Evolutionary conservation across 805 yeast species (phyloP).

Genomic region (Ogataea haglerorum): DNA sequence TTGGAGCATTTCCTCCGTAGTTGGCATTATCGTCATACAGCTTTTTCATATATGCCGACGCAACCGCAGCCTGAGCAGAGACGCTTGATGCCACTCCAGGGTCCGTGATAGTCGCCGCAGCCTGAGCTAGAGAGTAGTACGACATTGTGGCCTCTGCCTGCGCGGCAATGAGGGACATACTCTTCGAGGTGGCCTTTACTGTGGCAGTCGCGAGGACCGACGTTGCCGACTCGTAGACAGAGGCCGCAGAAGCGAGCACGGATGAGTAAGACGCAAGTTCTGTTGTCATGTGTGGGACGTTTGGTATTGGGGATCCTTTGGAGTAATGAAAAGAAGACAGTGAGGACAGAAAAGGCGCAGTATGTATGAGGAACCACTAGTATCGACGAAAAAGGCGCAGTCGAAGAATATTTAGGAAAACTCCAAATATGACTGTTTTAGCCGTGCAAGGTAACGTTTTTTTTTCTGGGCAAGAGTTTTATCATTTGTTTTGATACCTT

Average conservation of each 20-base stretch:
- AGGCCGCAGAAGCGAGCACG: slow-evolving; percentile 13
- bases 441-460: background rate
- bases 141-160: slow-evolving; percentile 28
- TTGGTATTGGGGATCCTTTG: too few relatives aligned
- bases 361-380: too few relatives aligned
- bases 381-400: too few relatives aligned
- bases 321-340: too few relatives aligned
- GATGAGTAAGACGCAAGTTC: background rate
- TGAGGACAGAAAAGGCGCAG: too few relatives aligned
- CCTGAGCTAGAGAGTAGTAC: slow-evolving; percentile 24
- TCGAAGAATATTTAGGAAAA: too few relatives aligned
- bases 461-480: background rate
- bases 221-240: slow-evolving; percentile 11
- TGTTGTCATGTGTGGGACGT: background rate
- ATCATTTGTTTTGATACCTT: too few relatives aligned
- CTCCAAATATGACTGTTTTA: too few relatives aligned
- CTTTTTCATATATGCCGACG: slow-evolving; percentile 20
- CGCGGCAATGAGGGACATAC: slow-evolving; percentile 6
- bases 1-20: slow-evolving; percentile 47
- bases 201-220: slow-evolving; percentile 18
- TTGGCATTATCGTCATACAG: slow-evolving; percentile 17
- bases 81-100: slow-evolving; percentile 10
- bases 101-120: slow-evolving; percentile 26
- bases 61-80: slow-evolving; percentile 21
- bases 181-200: slow-evolving; percentile 3